Percentiles rank a stretch among this genome's conserved stretches.
These are phyloP conservation scores for Hanseniaspora osmophila DNA, from an alignment of 805 yeast genomes.

Conservation along the genomic window DNA sequence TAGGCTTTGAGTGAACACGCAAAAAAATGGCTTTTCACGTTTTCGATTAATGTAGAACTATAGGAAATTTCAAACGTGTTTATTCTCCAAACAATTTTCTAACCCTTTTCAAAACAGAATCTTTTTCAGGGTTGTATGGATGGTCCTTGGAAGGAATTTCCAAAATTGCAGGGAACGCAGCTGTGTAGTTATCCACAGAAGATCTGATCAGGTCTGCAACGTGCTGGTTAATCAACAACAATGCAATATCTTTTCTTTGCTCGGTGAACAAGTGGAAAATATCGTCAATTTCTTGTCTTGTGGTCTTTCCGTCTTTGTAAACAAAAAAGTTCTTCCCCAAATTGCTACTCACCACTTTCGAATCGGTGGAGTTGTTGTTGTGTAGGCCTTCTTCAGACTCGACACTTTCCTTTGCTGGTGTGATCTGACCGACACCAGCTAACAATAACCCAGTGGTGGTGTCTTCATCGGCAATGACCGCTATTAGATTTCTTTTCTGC, in stretches of 20 bases:
- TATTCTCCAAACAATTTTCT: conserved; percentile 90
- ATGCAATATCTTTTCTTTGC: conserved; percentile 79
- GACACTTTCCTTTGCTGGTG: conserved; percentile 6
- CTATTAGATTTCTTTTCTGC: conserved; percentile 62
- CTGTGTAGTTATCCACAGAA: conserved; percentile 67
- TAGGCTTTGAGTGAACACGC: too few relatives aligned
- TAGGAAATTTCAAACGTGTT: neutral
- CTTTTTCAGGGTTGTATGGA: conserved; percentile 97
- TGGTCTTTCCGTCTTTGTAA: conserved; percentile 67
- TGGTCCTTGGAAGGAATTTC: conserved; percentile 98
- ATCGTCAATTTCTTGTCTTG: conserved; percentile 57
- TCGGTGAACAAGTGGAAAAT: conserved; percentile 65
- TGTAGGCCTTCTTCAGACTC: conserved; percentile 21
- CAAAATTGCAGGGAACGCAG: conserved; percentile 89
- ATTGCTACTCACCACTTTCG: conserved; percentile 16
- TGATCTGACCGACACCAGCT: conserved; percentile 89
- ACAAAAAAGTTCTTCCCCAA: conserved; percentile 60
- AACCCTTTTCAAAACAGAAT: conserved; percentile 84
- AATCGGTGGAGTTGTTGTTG: neutral
- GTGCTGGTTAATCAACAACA: conserved; percentile 84
- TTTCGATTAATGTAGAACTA: too few relatives aligned
- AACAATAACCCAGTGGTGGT: conserved; percentile 89
- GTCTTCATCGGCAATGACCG: conserved; percentile 95
- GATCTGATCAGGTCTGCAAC: conserved; percentile 80
- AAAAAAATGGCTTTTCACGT: too few relatives aligned